Evolutionary conservation across 2,329 filamentous ascomycete species (phyloP).

Genomic region (Dactylella cylindrospora): DNA sequence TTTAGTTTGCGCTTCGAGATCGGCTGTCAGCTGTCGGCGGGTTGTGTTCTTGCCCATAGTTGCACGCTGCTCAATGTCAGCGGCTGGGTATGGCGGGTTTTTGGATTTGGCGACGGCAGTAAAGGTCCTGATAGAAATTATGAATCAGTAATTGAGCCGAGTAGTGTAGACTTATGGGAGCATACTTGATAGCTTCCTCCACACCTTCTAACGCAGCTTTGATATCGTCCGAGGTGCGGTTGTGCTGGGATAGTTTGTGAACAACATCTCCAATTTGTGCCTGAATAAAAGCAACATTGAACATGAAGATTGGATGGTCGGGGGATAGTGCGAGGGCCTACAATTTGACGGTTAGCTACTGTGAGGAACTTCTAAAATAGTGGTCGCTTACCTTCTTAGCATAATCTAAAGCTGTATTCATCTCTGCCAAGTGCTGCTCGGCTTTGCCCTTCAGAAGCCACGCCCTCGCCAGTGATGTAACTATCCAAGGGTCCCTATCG

Average conservation of each 20-base stretch:
- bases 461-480: conserved; percentile 82
- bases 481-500: conserved; percentile 70
- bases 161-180: background rate
- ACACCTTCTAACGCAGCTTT: conserved; percentile 77
- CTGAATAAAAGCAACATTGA: conserved; percentile 97
- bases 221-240: conserved; percentile 77
- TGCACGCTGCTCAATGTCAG: conserved; percentile 89
- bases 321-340: conserved; percentile 75
- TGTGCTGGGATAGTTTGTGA: conserved; percentile 70
- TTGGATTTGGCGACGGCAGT: conserved; percentile 62
- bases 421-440: conserved; percentile 62
- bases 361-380: background rate
- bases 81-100: conserved; percentile 80
- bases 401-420: conserved; percentile 62
- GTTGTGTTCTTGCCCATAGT: conserved; percentile 97
- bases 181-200: conserved; percentile 74
- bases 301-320: conserved; percentile 86
- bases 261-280: conserved; percentile 87
- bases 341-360: conserved; percentile 1
- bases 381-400: conserved; percentile 61
- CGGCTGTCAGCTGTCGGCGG: conserved; percentile 83
- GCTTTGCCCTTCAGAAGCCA: conserved; percentile 78
- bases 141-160: background rate
- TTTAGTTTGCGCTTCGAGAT: conserved; percentile 78
- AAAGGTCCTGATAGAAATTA: conserved; percentile 54